Evolutionary conservation across 345 rosid species (phyloP), one percentile per base, ranked within the genome.

Genomic region (Citrus trifoliata): DNA sequence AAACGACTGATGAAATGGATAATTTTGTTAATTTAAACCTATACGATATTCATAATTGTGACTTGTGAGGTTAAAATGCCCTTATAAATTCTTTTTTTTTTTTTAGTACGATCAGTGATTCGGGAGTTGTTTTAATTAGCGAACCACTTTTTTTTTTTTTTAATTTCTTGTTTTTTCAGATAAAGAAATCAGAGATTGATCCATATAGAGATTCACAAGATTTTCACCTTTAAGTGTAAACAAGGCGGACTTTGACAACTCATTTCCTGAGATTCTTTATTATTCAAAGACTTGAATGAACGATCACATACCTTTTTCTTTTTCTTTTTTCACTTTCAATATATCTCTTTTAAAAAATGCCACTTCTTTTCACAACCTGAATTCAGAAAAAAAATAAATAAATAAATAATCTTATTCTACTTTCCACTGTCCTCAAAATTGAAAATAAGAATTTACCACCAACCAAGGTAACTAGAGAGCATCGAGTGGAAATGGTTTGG

Each of bases 231-330:
- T 37, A 24, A 5, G 42, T 35, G 64, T 38, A 62, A 75, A 58
- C 77, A 66, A 72, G 74, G n/a, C 32, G 46, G 28, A 24, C 42
- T 71, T 81, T 71, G 53, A 71, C 83, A 81, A 32, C 69, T 70
- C 68, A 56, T 71, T 68, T 60, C 13, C 32, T 46, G 67, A 37
- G 10, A 12, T 73, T 66, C 32, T 58, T 66, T 78, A 33, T 61
- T 33, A 48, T 24, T 27, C 51, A 48, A 71, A 64, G 35, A 62
- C 51, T 46, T 46, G 51, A 46, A 51, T 28, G 30, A 38, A 27
- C 35, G 19, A 8, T 22, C 12, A 19, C 32, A 58, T n/a, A 63
- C 51, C 28, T 71, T 46, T 63, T 25, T 19, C 63, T 78, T 71
- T 71, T 38, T 65, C 46, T 32, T 76, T 77, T 37, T 56, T 65